Conservation (phyloP, 1,139 yeast genomes). For the Pneumocystis murina region DNA sequence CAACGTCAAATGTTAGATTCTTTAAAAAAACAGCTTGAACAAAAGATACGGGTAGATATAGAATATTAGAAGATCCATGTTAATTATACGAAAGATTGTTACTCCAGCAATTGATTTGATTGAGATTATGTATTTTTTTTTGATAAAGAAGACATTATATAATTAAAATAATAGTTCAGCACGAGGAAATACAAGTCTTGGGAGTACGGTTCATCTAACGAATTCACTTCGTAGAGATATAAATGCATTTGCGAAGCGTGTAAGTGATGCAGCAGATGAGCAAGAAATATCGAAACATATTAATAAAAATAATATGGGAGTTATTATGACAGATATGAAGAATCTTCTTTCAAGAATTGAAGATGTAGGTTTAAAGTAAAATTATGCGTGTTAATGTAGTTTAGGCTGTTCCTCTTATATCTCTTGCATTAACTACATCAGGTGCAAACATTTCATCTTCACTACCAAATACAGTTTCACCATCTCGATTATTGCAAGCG, state of each 20-base stretch:
- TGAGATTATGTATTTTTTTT: slow-evolving; percentile 32
- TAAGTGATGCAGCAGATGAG: slow-evolving; percentile 23
- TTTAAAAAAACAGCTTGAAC: slow-evolving; percentile 9
- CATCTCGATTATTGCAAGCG: slow-evolving; percentile 54
- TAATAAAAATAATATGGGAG: slow-evolving; percentile 16
- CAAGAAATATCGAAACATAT: slow-evolving; percentile 6
- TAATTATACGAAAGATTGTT: slow-evolving; percentile 27
- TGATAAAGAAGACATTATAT: background rate
- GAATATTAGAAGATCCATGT: no score
- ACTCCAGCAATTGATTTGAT: slow-evolving; percentile 58
- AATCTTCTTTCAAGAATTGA: slow-evolving; percentile 10
- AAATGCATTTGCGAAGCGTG: slow-evolving; percentile 40
- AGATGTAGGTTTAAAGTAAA: slow-evolving; percentile 1
- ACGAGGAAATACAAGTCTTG: slow-evolving; percentile 52
- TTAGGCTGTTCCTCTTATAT: slow-evolving; percentile 46
- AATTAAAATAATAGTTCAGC: slow-evolving; percentile 30
- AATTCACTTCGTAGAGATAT: slow-evolving; percentile 45
- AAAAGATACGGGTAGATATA: slow-evolving; percentile 6
- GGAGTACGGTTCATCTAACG: slow-evolving; percentile 42
- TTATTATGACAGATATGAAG: slow-evolving; percentile 18
- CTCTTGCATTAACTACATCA: slow-evolving; percentile 51
- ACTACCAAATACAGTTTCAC: slow-evolving; percentile 42
- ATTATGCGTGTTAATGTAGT: slow-evolving; percentile 16
- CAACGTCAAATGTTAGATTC: slow-evolving; percentile 7
- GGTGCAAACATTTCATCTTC: slow-evolving; percentile 48